These are phyloP conservation scores for Tinospora cordifolia DNA, from an alignment of 164 flowering plant species.

Conservation along the genomic window DNA sequence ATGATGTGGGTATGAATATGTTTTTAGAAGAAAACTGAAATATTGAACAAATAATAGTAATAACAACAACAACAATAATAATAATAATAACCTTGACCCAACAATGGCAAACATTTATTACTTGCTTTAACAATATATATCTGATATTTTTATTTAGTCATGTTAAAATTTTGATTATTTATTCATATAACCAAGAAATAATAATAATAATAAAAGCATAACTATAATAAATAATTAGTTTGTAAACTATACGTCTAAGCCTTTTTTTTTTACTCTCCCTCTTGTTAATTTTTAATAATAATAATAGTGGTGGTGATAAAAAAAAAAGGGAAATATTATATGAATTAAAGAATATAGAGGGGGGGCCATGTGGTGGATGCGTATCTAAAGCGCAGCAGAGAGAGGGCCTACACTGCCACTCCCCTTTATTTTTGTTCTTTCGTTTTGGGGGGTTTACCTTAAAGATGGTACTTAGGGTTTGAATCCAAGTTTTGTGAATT, in stretches of 20 bases:
- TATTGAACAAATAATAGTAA: too few species aligned
- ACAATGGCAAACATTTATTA: too few species aligned
- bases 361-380: neutral
- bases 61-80: neutral
- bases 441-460: neutral
- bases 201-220: too few species aligned
- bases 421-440: neutral
- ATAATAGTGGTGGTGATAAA: neutral
- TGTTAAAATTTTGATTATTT: too few species aligned
- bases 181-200: too few species aligned
- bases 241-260: too few species aligned
- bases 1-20: neutral
- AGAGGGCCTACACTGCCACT: slow-evolving; percentile 1
- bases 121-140: too few species aligned
- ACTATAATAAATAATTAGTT: too few species aligned
- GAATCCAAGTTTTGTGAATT: slow-evolving; percentile 6
- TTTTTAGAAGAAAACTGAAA: neutral
- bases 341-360: neutral
- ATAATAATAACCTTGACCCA: too few species aligned
- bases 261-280: too few species aligned
- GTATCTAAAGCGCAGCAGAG: neutral
- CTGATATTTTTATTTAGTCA: too few species aligned
- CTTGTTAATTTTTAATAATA: neutral
- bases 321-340: neutral
- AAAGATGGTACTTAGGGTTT: neutral